Percentiles rank a stretch among this genome's conserved stretches.
Evolutionary conservation across 495 filamentous ascomycete species (phyloP).

Genomic region (Cenococcum geophilum): DNA sequence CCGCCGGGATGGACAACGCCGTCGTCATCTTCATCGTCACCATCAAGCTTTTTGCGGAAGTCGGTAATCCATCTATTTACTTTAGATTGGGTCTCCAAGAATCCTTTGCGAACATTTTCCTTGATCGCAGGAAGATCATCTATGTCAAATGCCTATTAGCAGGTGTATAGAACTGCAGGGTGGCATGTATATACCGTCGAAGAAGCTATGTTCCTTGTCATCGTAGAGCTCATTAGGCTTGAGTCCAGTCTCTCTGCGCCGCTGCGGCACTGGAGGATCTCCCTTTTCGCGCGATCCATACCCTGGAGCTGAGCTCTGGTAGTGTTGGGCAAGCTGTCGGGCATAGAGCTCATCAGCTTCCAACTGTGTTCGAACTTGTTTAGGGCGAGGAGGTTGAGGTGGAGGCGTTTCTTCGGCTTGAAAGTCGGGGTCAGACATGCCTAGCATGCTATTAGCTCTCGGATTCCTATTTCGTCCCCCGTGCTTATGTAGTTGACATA

Average conservation of each 20-base stretch:
- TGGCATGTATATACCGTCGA: slow-evolving; percentile 59
- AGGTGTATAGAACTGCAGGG: no score
- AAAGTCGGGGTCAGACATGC: slow-evolving; percentile 90
- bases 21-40: slow-evolving; percentile 58
- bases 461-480: neutral
- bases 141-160: slow-evolving; percentile 24
- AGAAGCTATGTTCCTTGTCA: slow-evolving; percentile 73
- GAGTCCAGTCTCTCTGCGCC: slow-evolving; percentile 29
- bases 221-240: slow-evolving; percentile 43
- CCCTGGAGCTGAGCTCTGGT: slow-evolving; percentile 51
- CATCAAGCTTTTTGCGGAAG: slow-evolving; percentile 85
- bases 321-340: slow-evolving; percentile 82
- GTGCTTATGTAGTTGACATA: slow-evolving; percentile 38
- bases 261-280: slow-evolving; percentile 22
- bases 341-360: slow-evolving; percentile 90
- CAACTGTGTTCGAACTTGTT: slow-evolving; percentile 58
- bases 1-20: slow-evolving; percentile 44
- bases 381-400: slow-evolving; percentile 37
- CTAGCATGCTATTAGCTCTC: slow-evolving; percentile 39
- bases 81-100: slow-evolving; percentile 85
- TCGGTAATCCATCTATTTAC: slow-evolving; percentile 89
- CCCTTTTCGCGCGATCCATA: slow-evolving; percentile 29
- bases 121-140: slow-evolving; percentile 92
- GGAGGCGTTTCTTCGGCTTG: slow-evolving; percentile 54
- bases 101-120: slow-evolving; percentile 90